Base-by-base conservation (phyloP, 257 asterid species). In the Solanum piurae region DNA sequence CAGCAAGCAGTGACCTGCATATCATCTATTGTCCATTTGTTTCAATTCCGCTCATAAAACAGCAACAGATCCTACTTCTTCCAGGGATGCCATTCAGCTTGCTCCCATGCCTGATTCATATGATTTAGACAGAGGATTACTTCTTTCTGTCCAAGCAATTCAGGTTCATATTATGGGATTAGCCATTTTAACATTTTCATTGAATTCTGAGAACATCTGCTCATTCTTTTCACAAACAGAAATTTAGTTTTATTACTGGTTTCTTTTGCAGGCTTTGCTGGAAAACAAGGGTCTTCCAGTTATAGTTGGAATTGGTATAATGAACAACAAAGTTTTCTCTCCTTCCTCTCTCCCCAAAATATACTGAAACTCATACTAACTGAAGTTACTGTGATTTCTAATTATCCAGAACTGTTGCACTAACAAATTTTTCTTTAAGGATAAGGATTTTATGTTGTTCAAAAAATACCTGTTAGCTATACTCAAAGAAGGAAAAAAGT, bases 261-360 rank as follows among this genome's bases (percentile, higher is more conserved):
- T 87, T 23, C 71, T 88, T 72, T 90, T 92, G 88, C 98, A 97
- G 99, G 99, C 96, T 68, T 91, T 97, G 91, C 89, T 97, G 93
- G 98, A 95, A 93, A 96, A 95, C 89, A 97, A 97, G 91, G 99
- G 99, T 89, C 96, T 91, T 86, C 99, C 99, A 1, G 98, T 97
- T 87, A 92, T 97, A 89, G 99, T 97, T 91, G 99, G 99, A 91
- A 97, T 97, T 87, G 99, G 99, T 96, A 94, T 79, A 87, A 86
- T 86, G 64, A 68, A 40, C 79, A 31, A 18, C 86, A 83, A 38
- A 69, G 52, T 42, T 83, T 88, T 88, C 84, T 49, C 88, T 89
- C 89, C 89, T 23, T 42, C 66, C 83, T 82, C 85, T 33, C 73
- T 33, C 84, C 60, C 31, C 49, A 29, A 44, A 46, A 49, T 49